These are phyloP conservation scores for Aspergillus cejpii DNA, from an alignment of 2,329 filamentous ascomycete genomes.

Conservation along the genomic window DNA sequence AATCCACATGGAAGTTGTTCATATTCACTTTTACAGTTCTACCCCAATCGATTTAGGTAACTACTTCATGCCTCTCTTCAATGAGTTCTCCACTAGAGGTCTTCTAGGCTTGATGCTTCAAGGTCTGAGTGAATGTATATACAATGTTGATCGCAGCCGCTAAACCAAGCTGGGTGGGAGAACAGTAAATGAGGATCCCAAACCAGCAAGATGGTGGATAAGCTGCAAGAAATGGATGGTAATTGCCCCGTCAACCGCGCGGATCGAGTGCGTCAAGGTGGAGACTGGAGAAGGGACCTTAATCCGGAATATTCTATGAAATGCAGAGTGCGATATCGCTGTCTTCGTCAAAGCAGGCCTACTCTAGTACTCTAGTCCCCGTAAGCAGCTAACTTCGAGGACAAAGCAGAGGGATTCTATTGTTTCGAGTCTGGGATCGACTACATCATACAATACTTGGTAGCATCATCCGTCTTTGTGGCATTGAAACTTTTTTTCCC, in stretches of 20 bases:
- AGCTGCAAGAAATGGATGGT: too few relatives aligned
- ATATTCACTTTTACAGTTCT: neutral
- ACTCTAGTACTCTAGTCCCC: too few relatives aligned
- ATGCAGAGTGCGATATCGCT: neutral
- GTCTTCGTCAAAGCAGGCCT: neutral
- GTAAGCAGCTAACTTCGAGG: too few relatives aligned
- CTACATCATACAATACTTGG: too few relatives aligned
- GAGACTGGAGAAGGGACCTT: too few relatives aligned
- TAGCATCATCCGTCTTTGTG: neutral
- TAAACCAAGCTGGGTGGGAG: too few relatives aligned
- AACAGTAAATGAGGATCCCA: neutral
- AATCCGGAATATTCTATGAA: too few relatives aligned
- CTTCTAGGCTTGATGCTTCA: neutral
- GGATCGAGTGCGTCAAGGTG: neutral
- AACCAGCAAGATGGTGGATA: neutral
- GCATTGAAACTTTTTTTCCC: neutral
- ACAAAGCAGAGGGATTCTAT: too few relatives aligned
- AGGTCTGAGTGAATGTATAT: neutral
- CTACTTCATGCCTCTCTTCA: neutral
- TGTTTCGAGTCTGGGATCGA: too few relatives aligned
- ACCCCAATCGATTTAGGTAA: neutral
- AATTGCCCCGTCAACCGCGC: neutral
- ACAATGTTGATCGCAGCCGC: neutral
- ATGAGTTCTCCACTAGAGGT: neutral
- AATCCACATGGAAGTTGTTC: neutral